Evolutionary conservation across 73 alveolate genomes (phyloP), one percentile per base, ranked within the genome.

Genomic region (Paramecium sonneborni): DNA sequence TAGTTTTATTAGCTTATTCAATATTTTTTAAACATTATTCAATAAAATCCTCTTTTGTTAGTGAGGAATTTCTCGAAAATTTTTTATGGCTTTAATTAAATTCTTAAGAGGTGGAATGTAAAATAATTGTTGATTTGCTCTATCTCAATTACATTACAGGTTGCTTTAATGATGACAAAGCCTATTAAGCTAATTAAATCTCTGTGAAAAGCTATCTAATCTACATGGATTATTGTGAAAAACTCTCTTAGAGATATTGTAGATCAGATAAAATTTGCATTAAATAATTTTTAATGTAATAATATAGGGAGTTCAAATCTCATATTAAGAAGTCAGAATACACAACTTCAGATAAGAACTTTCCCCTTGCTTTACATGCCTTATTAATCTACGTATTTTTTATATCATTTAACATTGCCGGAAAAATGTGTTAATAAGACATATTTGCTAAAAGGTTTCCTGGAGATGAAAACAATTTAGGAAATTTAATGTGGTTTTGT

Each of bases 331-430:
- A 39, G 9, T 62, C 84, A 34, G 87, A 74, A 74, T 74, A 34
- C 39, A 37, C 58, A 37, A 37, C 87, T 15, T 37, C 56, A 37
- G 69, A 39, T 20, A 79, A 79, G 55, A 79, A 79, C 72, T 30
- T 79, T 46, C 90, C 90, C 9, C 52, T 79, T 9, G 90, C 90
- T 11, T 5, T 79, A 41, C 90, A 79, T 43, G 90, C 74, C 8
- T 34, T 79, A 14, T 26, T 79, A 24, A 23, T 79, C 9, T 79
- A 79, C 20, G 44, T 79, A 79, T 43, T 79, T 18, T 79, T 79
- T 46, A 41, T 43, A 39, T 43, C 76, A 32, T 26, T 79, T 34
- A 44, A 79, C 55, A 23, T 79, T 21, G 90, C 72, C 5, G 90
- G 90, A 10, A 38, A 41, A 46, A 79, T 79, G 48, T 79, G 74